Base-by-base conservation (phyloP, 257 asterid genomes). In the Phtheirospermum japonicum region DNA sequence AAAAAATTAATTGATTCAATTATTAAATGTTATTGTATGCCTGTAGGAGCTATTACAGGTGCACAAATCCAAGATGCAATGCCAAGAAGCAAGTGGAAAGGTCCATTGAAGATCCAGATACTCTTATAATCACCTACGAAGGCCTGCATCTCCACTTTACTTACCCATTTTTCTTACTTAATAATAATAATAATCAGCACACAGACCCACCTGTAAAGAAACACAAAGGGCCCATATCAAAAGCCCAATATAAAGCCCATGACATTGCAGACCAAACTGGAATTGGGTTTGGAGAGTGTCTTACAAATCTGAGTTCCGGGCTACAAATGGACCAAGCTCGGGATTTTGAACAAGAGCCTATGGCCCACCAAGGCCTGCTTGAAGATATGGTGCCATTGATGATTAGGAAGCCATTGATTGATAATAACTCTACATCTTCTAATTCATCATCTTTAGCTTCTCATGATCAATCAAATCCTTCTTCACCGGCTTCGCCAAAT, bases 131-230 rank as follows among this genome's bases (percentile, higher is more conserved):
- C 39, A 89, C 97, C 40, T 92, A 92, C 36, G 99, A 92, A 72
- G 97, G 99, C n/a, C 79, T 92, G 17, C 99, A 92, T 72, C 93
- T 92, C 70, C 97, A 92, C 61, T 89, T 77, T 40, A 83, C 87
- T 45, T 89, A 70, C 73, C 96, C 98, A 48, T 84, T 83, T 63
- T 64, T 82, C 73, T 10, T 36, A 3, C 61, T 49, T 48, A 17
- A 17, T n/a, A 60, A 71, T 28, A 16, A 16, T 13, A 61, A 60
- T 16, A 59, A 57, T n/a, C 71, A 42, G 9, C 67, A 23, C 8
- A 4, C 28, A 3, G 73, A 79, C 20, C 83, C 85, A 57, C 84
- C 90, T 6, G 51, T 57, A 7, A 91, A 89, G 79, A 92, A 85
- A 71, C 85, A 55, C 20, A 86, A 68, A 61, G 73, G 71, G 64